phyloP scores from a whole-genome alignment of 2,329 filamentous ascomycete species.

The Aspergillus melleus region DNA sequence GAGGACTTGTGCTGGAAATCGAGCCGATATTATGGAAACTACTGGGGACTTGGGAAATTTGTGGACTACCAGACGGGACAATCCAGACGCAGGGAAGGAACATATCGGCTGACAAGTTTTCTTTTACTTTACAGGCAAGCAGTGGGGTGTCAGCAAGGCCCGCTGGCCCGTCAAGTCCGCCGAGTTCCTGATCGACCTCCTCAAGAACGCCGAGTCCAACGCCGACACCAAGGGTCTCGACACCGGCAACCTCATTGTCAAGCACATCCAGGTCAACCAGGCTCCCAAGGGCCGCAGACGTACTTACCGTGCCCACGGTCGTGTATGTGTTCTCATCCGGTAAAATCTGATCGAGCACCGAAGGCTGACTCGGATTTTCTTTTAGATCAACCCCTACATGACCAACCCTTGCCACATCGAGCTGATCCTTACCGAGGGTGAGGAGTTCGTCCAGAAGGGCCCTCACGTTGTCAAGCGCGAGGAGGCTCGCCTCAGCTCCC shows the following conservation, averaged over 20 bases:
- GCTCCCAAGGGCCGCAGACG: slow-evolving; percentile 98
- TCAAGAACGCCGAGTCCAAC: slow-evolving; percentile 97
- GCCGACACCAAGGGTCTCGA: slow-evolving; percentile 96
- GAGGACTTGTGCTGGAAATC: background rate
- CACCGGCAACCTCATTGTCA: slow-evolving; percentile 95
- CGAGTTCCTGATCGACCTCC: slow-evolving; percentile 93
- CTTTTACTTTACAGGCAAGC: slow-evolving; percentile 72
- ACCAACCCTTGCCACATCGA: slow-evolving; percentile 99
- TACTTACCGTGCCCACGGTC: slow-evolving; percentile 99
- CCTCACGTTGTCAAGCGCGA: slow-evolving; percentile 66
- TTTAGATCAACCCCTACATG: slow-evolving; percentile 99
- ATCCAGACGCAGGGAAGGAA: background rate
- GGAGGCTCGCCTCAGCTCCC: slow-evolving; percentile 74
- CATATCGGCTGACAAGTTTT: slow-evolving; percentile 6
- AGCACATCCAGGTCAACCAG: slow-evolving; percentile 99
- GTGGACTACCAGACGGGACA: background rate
- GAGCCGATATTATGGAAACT: background rate
- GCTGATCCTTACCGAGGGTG: slow-evolving; percentile 96
- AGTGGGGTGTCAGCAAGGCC: slow-evolving; percentile 96
- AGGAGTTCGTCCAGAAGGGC: slow-evolving; percentile 93
- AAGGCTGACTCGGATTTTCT: background rate
- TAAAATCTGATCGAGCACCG: background rate
- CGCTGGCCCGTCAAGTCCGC: slow-evolving; percentile 99
- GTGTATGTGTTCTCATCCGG: slow-evolving; percentile 66
- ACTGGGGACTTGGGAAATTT: background rate